phyloP scores from a whole-genome alignment of 2,329 filamentous ascomycete genomes.

The Fusarium heterosporum region DNA sequence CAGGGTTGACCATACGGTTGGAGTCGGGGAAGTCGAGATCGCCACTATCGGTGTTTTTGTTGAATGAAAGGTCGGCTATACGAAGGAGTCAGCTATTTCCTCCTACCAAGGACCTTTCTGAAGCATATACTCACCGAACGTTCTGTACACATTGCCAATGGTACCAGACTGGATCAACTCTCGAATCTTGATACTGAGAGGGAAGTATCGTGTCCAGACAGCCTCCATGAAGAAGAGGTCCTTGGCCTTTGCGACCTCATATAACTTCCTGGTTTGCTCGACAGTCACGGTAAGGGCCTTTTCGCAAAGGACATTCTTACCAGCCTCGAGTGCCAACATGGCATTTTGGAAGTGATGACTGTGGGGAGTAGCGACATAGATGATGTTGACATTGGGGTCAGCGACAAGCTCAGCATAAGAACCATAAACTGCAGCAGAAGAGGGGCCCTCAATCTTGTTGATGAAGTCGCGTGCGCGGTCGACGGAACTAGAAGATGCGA shows the following conservation, averaged over 20 bases:
- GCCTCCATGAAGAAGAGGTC: constrained; percentile 85
- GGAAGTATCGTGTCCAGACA: constrained; percentile 92
- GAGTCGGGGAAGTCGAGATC: constrained; percentile 67
- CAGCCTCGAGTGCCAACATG: constrained; percentile 83
- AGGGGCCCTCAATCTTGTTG: constrained; percentile 74
- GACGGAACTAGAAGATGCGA: constrained; percentile 80
- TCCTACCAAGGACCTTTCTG: background rate
- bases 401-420: constrained; percentile 85
- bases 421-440: constrained; percentile 77
- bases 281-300: constrained; percentile 91
- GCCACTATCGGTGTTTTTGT: constrained; percentile 67
- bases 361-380: constrained; percentile 92
- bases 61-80: constrained; percentile 70
- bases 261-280: constrained; percentile 77
- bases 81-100: constrained; percentile 16
- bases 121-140: constrained; percentile 57
- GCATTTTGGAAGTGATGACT: constrained; percentile 94
- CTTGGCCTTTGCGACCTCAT: constrained; percentile 78
- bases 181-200: constrained; percentile 79
- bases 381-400: constrained; percentile 82
- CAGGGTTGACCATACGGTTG: constrained; percentile 83
- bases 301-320: constrained; percentile 91
- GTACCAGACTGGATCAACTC: constrained; percentile 69
- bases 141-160: constrained; percentile 72
- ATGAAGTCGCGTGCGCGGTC: constrained; percentile 79